Conservation (phyloP, 805 yeast species). For the Debaryomyces tyrocola region DNA sequence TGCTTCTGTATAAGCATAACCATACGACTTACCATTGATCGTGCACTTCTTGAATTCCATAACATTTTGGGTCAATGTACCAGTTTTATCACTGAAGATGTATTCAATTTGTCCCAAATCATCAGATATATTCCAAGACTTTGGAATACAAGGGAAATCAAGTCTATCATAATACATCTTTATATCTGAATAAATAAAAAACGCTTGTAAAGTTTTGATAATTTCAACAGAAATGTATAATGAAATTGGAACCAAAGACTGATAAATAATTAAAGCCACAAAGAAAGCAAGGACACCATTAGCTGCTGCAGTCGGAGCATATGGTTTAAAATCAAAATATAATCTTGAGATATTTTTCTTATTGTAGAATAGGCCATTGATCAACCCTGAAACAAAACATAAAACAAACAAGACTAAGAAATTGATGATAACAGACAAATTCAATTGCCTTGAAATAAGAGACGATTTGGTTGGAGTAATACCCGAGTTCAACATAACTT, state of each 20-base stretch:
- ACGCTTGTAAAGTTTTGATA: slow-evolving; percentile 74
- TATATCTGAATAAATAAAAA: slow-evolving; percentile 67
- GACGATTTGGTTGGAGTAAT: slow-evolving; percentile 74
- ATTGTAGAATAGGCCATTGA: slow-evolving; percentile 66
- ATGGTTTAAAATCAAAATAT: slow-evolving; percentile 62
- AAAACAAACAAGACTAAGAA: slow-evolving; percentile 59
- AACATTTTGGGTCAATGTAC: slow-evolving; percentile 78
- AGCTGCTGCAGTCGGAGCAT: slow-evolving; percentile 57
- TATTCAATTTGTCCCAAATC: slow-evolving; percentile 84
- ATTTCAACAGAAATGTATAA: slow-evolving; percentile 77
- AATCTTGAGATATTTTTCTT: slow-evolving; percentile 43
- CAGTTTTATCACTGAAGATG: slow-evolving; percentile 81
- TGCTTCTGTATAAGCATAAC: slow-evolving; percentile 77
- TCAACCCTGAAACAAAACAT: slow-evolving; percentile 67
- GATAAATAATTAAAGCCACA: slow-evolving; percentile 72
- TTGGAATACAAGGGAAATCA: slow-evolving; percentile 78
- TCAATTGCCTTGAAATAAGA: slow-evolving; percentile 63
- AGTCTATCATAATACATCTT: slow-evolving; percentile 67
- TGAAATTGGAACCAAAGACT: slow-evolving; percentile 78
- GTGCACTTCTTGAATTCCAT: slow-evolving; percentile 83
- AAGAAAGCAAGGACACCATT: slow-evolving; percentile 70
- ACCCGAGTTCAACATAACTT: slow-evolving; percentile 77
- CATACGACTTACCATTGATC: slow-evolving; percentile 65
- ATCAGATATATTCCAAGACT: slow-evolving; percentile 81
- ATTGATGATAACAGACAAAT: slow-evolving; percentile 63